Base-by-base conservation (phyloP, 2,329 filamentous ascomycete genomes). In the Cladosporium oxysporum region DNA sequence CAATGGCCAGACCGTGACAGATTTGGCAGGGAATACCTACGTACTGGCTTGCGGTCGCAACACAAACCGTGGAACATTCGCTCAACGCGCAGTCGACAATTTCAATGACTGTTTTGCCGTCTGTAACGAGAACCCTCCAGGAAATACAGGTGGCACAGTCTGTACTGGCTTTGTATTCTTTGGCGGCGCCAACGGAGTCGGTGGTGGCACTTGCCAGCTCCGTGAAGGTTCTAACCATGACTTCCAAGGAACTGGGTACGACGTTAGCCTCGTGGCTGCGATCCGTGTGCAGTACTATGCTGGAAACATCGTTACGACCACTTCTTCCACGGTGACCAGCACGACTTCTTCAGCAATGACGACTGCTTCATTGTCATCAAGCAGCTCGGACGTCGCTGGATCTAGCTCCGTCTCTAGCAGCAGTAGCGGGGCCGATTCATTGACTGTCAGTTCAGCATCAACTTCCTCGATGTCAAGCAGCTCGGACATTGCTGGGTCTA, bases 111-210 rank as follows among this genome's bases (percentile, higher is more conserved):
- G 61, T 7, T 26, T 63, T 23, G 31, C 12, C 11, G 11, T 31
- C 8, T 63, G 61, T 31, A 57, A 28, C 35, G 61, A 33, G 21
- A 37, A 61, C 10, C 33, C 28, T 3, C 21, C 33, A 16, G 47
- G 16, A 1, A 4, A 5, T 5, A 28, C 35, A 31, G n/a, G 26
- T 29, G 49, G 50, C 23, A 3, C 2, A 47, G 41, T 47, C n/a
- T 63, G 61, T 26, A 63, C 61, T 18, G 37, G 50, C 10, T 52
- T 57, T 6, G 61, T 63, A 3, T 59, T 23, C 21, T 63, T 57
- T n/a, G 31, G 50, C 35, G 61, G 61, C 8, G 50, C 18, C 1
- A 41, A 57, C 5, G 61, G 61, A 6, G 50, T 44, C n/a, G 33
- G 37, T 28, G 57, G 21, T 29, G 50, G 50, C 26, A 35, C n/a